Evolutionary conservation across 148 eudicot genomes (phyloP), one percentile per base, ranked within the genome.

Genomic region (Salicornia ramosissima): DNA sequence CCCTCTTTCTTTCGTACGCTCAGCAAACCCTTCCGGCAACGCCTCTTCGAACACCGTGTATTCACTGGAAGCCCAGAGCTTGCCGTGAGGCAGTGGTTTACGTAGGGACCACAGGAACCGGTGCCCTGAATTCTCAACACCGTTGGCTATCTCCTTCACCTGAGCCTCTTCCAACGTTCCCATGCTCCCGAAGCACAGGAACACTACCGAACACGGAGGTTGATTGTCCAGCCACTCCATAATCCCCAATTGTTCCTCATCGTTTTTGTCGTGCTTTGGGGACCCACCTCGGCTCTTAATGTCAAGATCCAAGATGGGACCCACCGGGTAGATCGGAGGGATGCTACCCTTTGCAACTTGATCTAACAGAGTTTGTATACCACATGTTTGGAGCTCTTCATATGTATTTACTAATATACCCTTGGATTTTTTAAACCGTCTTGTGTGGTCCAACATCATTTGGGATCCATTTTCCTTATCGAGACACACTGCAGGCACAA

Each of bases 151-250:
- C 47, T 88, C 86, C 7, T 42, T 74, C 45, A 86, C 82, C 21
- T 86, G 90, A 8, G 45, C 73, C 45, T 2, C 70, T 10, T 58
- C 58, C 10, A 88, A 81, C 16, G 62, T 65, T 18, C 94, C 94
- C 74, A 71, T 77, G 65, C 88, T 88, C 6, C 94, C 90, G 6
- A 88, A 88, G 36, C 90, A 88, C 6, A 88, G 57, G 63, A 79
- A 88, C 25, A 82, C 85, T 0, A 88, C 88, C 0, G 90, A 82
- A 0, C 74, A 74, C 7, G 64, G 28, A 0, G 84, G 88, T 24
- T 86, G 90, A 5, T 26, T 26, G 25, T 88, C 85, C 2, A 88
- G 81, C 94, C 94, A 88, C 22, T 33, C 12, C 6, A 73, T 69
- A 6, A 80, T 81, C 0, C 73, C 53, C 13, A 67, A 55, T 0